Evolutionary conservation across 2,329 filamentous ascomycete species (phyloP).

Genomic region (Hysterium pulicare): DNA sequence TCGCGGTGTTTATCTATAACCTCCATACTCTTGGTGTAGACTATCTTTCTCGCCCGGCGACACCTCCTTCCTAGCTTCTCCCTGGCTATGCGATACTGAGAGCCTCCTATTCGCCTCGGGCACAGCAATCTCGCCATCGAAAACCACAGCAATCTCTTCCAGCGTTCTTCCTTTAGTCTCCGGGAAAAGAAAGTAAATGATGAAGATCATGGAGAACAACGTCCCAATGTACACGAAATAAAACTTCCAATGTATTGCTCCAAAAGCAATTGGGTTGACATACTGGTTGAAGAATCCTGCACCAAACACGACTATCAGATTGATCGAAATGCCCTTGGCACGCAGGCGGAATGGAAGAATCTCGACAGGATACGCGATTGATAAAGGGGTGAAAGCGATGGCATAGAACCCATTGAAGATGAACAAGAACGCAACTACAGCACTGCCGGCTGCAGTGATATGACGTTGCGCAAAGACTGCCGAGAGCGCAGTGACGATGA

Average conservation of each 20-base stretch:
- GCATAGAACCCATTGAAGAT: conserved; percentile 1
- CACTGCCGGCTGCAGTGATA: background rate
- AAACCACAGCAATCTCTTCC: conserved; percentile 4
- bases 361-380: conserved; percentile 25
- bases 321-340: conserved; percentile 1
- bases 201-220: conserved; percentile 4
- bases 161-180: conserved; percentile 7
- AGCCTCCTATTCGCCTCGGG: background rate
- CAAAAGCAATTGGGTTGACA: conserved; percentile 12
- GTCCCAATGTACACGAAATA: conserved; percentile 13
- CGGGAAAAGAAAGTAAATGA: conserved; percentile 7
- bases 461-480: conserved; percentile 13
- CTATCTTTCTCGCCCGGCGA: background rate
- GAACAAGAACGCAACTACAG: conserved; percentile 3
- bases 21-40: no score
- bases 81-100: background rate
- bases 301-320: background rate
- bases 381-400: conserved; percentile 30
- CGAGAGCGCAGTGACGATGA: conserved; percentile 41
- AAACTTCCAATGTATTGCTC: conserved; percentile 11
- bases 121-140: background rate
- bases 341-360: conserved; percentile 27
- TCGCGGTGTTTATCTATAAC: no score
- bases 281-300: conserved; percentile 1
- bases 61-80: background rate